Evolutionary conservation across 176 grass and related monocot species (phyloP).

Genomic region (Bothriochloa decipiens): DNA sequence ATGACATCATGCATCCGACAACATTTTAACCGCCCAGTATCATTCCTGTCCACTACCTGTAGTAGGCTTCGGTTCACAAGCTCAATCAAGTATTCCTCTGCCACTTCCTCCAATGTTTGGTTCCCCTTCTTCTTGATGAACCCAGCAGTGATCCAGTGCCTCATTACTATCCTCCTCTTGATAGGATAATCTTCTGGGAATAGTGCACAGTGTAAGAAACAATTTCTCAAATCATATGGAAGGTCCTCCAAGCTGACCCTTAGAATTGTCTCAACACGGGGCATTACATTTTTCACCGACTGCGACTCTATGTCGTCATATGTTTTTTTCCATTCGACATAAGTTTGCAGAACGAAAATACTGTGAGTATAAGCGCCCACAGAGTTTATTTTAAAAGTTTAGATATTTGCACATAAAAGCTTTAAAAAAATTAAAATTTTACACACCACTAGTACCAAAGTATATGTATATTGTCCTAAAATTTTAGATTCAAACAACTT

Average conservation of each 20-base stretch:
- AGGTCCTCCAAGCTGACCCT: not conserved
- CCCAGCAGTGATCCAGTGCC: not conserved
- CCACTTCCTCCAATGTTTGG: constrained; percentile 53
- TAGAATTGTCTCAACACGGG: too few species aligned
- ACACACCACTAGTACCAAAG: too few species aligned
- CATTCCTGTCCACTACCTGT: constrained; percentile 22
- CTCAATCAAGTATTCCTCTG: constrained; percentile 36
- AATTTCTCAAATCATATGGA: not conserved
- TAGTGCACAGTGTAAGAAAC: not conserved
- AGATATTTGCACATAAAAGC: too few species aligned
- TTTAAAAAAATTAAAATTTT: too few species aligned
- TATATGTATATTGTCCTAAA: too few species aligned
- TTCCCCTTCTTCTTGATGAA: constrained; percentile 24
- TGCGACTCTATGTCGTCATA: too few species aligned
- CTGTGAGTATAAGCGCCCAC: too few species aligned
- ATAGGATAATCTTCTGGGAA: not conserved
- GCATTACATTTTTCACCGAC: too few species aligned
- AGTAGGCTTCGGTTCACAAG: constrained; percentile 43
- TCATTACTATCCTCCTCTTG: not conserved
- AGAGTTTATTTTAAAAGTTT: too few species aligned
- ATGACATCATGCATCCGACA: constrained; percentile 43
- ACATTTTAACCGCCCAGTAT: not conserved
- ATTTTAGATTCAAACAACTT: too few species aligned
- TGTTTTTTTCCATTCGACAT: too few species aligned
- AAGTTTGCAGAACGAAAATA: too few species aligned